phyloP scores from a whole-genome alignment of 305 asterid species.

The Euphrasia arctica region DNA sequence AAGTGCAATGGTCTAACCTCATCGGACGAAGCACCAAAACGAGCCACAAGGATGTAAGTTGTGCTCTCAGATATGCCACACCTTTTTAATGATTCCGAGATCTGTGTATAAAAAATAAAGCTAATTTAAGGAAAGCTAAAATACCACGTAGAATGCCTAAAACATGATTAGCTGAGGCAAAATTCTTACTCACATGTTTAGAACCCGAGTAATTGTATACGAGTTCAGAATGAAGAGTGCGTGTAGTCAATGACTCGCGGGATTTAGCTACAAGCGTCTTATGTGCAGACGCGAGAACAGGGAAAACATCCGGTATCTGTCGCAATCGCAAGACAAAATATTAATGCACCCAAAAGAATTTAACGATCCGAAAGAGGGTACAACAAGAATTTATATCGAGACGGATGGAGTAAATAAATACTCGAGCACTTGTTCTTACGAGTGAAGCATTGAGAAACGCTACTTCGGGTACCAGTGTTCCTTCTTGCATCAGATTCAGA shows the following conservation, averaged over 20 bases:
- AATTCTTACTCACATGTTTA: conserved; percentile 74
- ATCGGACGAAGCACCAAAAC: conserved; percentile 71
- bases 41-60: conserved; percentile 73
- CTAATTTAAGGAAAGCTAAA: neutral
- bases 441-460: conserved; percentile 83
- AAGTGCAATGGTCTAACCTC: conserved; percentile 49
- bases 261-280: conserved; percentile 72
- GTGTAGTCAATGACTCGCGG: conserved; percentile 59
- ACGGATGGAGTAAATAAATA: neutral
- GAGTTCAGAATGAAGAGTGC: conserved; percentile 88
- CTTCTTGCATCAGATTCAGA: conserved; percentile 67
- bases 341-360: neutral
- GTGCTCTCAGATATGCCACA: conserved; percentile 84
- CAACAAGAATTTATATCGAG: too few species aligned
- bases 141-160: neutral
- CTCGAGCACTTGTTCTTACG: conserved; percentile 38
- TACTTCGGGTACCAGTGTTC: conserved; percentile 79
- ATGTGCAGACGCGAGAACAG: conserved; percentile 82
- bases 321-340: conserved; percentile 11
- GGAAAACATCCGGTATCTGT: conserved; percentile 86
- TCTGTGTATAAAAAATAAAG: conserved; percentile 35
- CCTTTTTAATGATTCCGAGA: conserved; percentile 84
- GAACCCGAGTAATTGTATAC: conserved; percentile 93
- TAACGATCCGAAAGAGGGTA: too few species aligned
- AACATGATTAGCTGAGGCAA: neutral